These are phyloP conservation scores for Apiospora saccharicola DNA, from an alignment of 2,329 filamentous ascomycete species.

Conservation along the genomic window DNA sequence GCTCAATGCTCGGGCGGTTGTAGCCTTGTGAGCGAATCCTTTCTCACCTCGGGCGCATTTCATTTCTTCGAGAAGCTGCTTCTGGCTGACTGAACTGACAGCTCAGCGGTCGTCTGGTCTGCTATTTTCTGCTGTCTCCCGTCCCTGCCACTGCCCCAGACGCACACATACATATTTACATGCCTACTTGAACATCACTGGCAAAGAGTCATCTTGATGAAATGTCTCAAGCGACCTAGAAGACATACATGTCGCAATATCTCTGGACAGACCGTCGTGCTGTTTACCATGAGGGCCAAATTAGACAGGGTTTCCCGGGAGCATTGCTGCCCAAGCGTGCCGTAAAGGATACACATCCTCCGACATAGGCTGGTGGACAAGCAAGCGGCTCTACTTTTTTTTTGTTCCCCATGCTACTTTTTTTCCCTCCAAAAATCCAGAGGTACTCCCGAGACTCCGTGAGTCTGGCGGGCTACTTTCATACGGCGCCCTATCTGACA, in stretches of 20 bases:
- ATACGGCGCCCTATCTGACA: slow-evolving; percentile 24
- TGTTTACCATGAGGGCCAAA: slow-evolving; percentile 28
- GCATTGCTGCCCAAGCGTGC: slow-evolving; percentile 53
- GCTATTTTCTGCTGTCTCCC: not conserved
- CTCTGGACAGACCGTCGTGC: slow-evolving; percentile 31
- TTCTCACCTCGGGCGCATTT: slow-evolving; percentile 34
- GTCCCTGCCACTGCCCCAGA: not conserved
- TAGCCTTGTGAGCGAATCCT: slow-evolving; percentile 37
- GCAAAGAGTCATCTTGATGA: slow-evolving; percentile 34
- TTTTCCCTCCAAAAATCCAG: not conserved
- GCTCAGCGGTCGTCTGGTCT: slow-evolving; percentile 31
- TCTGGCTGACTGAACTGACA: slow-evolving; percentile 33
- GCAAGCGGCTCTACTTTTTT: slow-evolving; percentile 35
- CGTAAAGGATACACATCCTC: slow-evolving; percentile 38
- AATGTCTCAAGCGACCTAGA: slow-evolving; percentile 27
- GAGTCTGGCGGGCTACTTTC: slow-evolving; percentile 21
- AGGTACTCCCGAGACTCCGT: slow-evolving; percentile 25
- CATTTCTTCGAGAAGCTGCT: slow-evolving; percentile 14
- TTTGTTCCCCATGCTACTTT: slow-evolving; percentile 33
- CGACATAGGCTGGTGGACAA: slow-evolving; percentile 44
- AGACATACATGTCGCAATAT: slow-evolving; percentile 37
- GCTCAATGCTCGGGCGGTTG: slow-evolving; percentile 26
- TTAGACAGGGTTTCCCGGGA: slow-evolving; percentile 44
- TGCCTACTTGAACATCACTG: slow-evolving; percentile 31
- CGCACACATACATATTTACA: slow-evolving; percentile 35